A percentile compares a stretch with the other conserved stretches of the same genome.
Evolutionary conservation across 2,329 filamentous ascomycete species (phyloP).

Genomic region (Zymoseptoria pseudotritici): DNA sequence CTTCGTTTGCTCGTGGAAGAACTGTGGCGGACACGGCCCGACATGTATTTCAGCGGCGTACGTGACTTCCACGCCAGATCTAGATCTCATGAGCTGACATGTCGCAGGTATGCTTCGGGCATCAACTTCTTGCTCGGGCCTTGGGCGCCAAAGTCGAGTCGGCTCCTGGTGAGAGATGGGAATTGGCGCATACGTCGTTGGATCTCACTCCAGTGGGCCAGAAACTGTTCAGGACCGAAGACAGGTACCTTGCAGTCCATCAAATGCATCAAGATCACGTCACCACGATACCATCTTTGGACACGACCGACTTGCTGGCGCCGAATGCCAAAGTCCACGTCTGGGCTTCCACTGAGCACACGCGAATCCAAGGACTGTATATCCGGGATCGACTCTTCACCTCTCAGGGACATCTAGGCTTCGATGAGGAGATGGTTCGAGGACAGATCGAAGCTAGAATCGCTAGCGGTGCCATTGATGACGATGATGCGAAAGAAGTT

Average conservation of each 20-base stretch:
- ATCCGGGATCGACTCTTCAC: slow-evolving; percentile 41
- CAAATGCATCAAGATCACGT: slow-evolving; percentile 45
- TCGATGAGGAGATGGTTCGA: slow-evolving; percentile 41
- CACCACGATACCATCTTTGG: slow-evolving; percentile 26
- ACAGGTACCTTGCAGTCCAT: slow-evolving; percentile 34
- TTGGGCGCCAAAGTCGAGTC: slow-evolving; percentile 36
- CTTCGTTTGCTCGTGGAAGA: slow-evolving; percentile 42
- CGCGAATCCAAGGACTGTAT: slow-evolving; percentile 40
- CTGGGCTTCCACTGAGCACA: slow-evolving; percentile 41
- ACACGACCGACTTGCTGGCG: slow-evolving; percentile 30
- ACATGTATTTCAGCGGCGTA: slow-evolving; percentile 43
- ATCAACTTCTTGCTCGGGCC: slow-evolving; percentile 40
- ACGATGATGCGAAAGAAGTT: slow-evolving; percentile 32
- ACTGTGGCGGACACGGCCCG: slow-evolving; percentile 45
- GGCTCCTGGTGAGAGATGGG: slow-evolving; percentile 38
- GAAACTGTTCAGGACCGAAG: slow-evolving; percentile 33
- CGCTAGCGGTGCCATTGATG: slow-evolving; percentile 36
- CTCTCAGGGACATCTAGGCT: slow-evolving; percentile 41
- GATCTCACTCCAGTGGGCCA: slow-evolving; percentile 35
- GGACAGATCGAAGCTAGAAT: slow-evolving; percentile 39
- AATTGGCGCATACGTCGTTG: slow-evolving; percentile 39
- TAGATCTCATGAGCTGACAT: neutral
- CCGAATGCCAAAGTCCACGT: slow-evolving; percentile 41
- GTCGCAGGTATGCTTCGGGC: slow-evolving; percentile 38
- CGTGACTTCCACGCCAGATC: neutral